Evolutionary conservation across 495 filamentous ascomycete genomes (phyloP).

Genomic region (Aspergillus kassunensis): DNA sequence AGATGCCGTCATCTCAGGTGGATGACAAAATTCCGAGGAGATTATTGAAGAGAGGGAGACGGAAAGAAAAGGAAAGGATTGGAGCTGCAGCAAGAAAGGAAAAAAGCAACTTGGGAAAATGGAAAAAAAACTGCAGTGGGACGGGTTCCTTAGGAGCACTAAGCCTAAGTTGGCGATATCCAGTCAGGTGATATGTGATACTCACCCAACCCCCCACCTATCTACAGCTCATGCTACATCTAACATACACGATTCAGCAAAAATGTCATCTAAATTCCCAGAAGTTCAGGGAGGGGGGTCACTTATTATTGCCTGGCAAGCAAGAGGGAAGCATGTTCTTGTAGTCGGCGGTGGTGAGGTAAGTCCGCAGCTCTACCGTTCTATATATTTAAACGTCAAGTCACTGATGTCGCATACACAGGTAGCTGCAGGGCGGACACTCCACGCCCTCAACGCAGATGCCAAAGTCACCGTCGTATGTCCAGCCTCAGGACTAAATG

Average conservation of each 20-base stretch:
- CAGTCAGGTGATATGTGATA: neutral
- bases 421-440: slow-evolving; percentile 93
- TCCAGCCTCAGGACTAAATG: slow-evolving; percentile 74
- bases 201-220: neutral
- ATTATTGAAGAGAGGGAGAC: slow-evolving; percentile 9
- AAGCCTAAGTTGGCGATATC: slow-evolving; percentile 2
- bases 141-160: no score
- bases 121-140: no score
- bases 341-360: slow-evolving; percentile 95
- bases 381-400: slow-evolving; percentile 10
- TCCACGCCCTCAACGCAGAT: slow-evolving; percentile 90
- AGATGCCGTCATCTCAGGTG: slow-evolving; percentile 17
- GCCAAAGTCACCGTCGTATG: slow-evolving; percentile 82
- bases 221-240: neutral
- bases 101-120: slow-evolving; percentile 4
- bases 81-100: slow-evolving; percentile 2
- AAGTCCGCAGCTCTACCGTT: slow-evolving; percentile 13
- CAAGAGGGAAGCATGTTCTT: slow-evolving; percentile 74
- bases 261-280: slow-evolving; percentile 66
- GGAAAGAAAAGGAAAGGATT: slow-evolving; percentile 5
- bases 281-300: slow-evolving; percentile 84
- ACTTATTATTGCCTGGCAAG: slow-evolving; percentile 91
- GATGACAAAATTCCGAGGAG: slow-evolving; percentile 14
- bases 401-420: slow-evolving; percentile 28
- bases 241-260: slow-evolving; percentile 12